These are phyloP conservation scores for Nematocida minor DNA, from an alignment of 371 early-diverging fungal genomes.

Conservation along the genomic window DNA sequence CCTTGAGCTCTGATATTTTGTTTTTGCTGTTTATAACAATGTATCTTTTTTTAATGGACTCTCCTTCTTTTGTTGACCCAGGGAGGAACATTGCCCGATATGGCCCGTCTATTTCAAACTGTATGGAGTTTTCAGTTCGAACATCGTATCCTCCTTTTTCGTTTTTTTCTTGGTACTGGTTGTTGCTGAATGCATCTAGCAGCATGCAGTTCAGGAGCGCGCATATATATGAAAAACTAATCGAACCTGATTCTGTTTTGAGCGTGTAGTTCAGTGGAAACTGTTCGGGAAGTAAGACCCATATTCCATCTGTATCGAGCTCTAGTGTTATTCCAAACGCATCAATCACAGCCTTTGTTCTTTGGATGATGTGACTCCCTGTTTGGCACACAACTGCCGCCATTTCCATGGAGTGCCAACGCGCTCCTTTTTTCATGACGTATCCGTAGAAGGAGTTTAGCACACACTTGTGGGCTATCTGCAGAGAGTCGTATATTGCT, in stretches of 20 bases:
- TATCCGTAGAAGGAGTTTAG: conserved; percentile 97
- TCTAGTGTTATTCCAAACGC: conserved; percentile 88
- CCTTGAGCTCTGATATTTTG: conserved; percentile 89
- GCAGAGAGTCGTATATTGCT: conserved; percentile 87
- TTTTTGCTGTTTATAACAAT: conserved; percentile 92
- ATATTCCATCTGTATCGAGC: conserved; percentile 97
- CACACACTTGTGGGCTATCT: conserved; percentile 91
- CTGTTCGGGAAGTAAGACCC: conserved; percentile 85
- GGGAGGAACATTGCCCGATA: conserved; percentile 98
- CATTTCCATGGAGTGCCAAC: conserved; percentile 99
- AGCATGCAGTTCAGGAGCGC: conserved; percentile 94
- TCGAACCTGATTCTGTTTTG: conserved; percentile 69
- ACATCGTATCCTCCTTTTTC: conserved; percentile 68
- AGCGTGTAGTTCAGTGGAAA: conserved; percentile 79
- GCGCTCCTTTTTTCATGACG: conserved; percentile 94
- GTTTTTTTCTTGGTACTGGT: conserved; percentile 75
- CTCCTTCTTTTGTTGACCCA: conserved; percentile 86
- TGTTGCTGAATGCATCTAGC: conserved; percentile 86
- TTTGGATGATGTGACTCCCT: conserved; percentile 88
- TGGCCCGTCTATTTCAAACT: conserved; percentile 98
- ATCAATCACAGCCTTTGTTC: conserved; percentile 83
- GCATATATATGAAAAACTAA: conserved; percentile 78
- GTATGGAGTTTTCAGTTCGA: conserved; percentile 83
- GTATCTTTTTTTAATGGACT: conserved; percentile 91
- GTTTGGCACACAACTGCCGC: conserved; percentile 91